Evolutionary conservation across 371 early-diverging fungal genomes (phyloP).

Genomic region (Coemansia sp.): DNA sequence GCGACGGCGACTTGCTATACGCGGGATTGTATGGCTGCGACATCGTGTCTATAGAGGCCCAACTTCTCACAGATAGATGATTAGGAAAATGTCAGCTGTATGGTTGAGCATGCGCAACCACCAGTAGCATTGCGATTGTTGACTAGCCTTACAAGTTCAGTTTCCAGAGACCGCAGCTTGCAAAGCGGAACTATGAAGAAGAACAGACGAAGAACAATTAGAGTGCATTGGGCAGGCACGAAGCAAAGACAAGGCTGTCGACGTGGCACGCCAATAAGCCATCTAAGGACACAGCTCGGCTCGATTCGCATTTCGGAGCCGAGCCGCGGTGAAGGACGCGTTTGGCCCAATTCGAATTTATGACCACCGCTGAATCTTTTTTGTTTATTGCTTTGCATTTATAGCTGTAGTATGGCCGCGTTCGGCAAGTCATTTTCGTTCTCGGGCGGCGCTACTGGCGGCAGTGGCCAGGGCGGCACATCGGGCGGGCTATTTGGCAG

Average conservation of each 20-base stretch:
- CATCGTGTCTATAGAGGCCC: background rate
- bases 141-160: background rate
- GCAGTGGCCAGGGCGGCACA: conserved; percentile 3
- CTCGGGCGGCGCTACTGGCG: conserved; percentile 27
- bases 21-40: conserved; percentile 1
- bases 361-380: background rate
- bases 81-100: background rate
- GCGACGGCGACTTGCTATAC: conserved; percentile 20
- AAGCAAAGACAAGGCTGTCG: background rate
- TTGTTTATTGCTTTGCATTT: conserved; percentile 4
- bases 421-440: conserved; percentile 45
- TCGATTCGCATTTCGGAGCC: background rate
- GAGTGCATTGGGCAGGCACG: too few species aligned
- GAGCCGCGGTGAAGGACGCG: background rate
- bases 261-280: conserved; percentile 7
- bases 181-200: too few species aligned
- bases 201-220: too few species aligned
- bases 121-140: too few species aligned
- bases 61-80: too few species aligned
- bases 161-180: too few species aligned
- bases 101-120: too few species aligned
- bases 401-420: conserved; percentile 20
- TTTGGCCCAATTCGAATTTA: too few species aligned
- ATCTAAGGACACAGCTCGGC: background rate
- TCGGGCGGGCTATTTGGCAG: conserved; percentile 42